Conservation (phyloP, 2,329 filamentous ascomycete genomes). For the Macrophomina tecta region DNA sequence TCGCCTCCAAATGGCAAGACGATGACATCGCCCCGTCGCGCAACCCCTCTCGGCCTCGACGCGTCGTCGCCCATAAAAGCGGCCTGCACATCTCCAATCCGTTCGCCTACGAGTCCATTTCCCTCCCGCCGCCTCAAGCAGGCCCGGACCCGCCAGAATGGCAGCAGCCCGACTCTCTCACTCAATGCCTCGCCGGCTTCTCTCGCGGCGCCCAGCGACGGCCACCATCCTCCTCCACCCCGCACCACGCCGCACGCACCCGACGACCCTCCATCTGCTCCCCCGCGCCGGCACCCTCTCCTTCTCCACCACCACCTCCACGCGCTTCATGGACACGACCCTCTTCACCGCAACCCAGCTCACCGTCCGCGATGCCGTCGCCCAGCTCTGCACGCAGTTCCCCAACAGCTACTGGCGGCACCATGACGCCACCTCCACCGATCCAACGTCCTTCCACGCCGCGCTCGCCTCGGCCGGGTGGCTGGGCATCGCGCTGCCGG, state of each 20-base stretch:
- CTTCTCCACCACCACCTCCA: neutral
- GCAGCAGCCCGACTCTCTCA: neutral
- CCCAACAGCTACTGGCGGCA: conserved; percentile 75
- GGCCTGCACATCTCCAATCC: neutral
- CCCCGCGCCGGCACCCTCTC: neutral
- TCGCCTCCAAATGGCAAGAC: neutral
- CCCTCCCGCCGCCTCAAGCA: neutral
- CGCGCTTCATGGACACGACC: conserved; percentile 70
- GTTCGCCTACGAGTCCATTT: too few species aligned
- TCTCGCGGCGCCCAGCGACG: neutral
- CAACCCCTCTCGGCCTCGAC: neutral
- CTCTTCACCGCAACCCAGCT: conserved; percentile 77
- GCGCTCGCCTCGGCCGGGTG: conserved; percentile 77
- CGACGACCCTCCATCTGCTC: neutral
- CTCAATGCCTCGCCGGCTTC: neutral
- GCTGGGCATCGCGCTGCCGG: conserved; percentile 80
- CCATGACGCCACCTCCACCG: conserved; percentile 71
- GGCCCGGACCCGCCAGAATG: too few species aligned
- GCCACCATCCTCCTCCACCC: neutral
- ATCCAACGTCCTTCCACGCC: conserved; percentile 77
- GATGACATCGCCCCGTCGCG: neutral
- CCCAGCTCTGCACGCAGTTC: conserved; percentile 72
- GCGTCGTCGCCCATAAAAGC: neutral
- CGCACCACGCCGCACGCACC: neutral
- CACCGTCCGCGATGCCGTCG: conserved; percentile 72